Base-by-base conservation (phyloP, 805 yeast genomes). In the Teunomyces aglyptinius region DNA sequence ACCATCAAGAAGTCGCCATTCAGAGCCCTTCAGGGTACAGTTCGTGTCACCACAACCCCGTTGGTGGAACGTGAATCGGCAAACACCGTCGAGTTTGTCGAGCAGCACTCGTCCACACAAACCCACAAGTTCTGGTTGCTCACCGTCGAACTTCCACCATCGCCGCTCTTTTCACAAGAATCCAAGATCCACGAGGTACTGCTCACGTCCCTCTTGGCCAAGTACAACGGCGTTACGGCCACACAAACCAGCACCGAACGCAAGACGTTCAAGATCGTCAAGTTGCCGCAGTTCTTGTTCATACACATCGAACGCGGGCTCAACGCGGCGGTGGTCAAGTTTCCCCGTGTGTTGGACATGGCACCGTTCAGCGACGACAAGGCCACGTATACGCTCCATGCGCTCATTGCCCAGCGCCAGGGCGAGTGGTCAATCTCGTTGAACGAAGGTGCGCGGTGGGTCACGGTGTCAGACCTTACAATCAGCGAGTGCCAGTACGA, bases 321-420 rank as follows among this genome's bases (percentile, higher is more conserved):
- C 12, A 60, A 58, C 36, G 81, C 82, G 27, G 83, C 86, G 1
- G 75, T 85, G 24, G 85, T 87, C 3, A 81, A 78, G 39, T 85
- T 81, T 56, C 78, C 83, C 6, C 66, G 70, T 2, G 57, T 57
- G 49, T 66, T 70, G 53, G 73, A 59, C 50, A 70, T 71, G 67
- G 53, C 60, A 2, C 69, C 67, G 2, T 65, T 58, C 18, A 45
- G 65, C 2, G 54, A 54, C 6, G 58, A 41, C 6, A 38, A 43
- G 2, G 35, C 60, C 0, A 50, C 53, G 1, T 81, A 85, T 59
- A 66, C 63, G 18, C 53, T 71, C 12, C 53, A 61, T 2, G 52
- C 59, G 7, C 49, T 50, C 26, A 52, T 61, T 3, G 55, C 49
- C 12, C 53, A 55, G 19, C 51, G 55, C 19, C 35, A 48, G 43